Evolutionary conservation across 2,329 filamentous ascomycete genomes (phyloP).

Genomic region (Botryosphaeria agaves): DNA sequence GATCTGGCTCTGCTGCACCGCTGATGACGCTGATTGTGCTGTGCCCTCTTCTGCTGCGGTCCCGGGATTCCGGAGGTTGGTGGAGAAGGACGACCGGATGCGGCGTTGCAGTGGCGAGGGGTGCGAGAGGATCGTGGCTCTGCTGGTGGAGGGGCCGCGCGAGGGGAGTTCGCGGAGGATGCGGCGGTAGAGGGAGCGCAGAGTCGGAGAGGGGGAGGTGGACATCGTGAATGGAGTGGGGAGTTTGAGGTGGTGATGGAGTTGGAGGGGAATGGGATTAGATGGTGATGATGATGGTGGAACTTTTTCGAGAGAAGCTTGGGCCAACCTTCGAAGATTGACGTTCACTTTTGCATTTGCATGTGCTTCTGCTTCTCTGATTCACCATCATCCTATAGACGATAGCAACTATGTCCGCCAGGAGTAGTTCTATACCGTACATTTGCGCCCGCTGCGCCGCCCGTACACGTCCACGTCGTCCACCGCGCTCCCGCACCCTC

Average conservation of each 20-base stretch:
- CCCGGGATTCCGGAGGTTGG: slow-evolving; percentile 9
- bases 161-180: slow-evolving; percentile 80
- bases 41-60: slow-evolving; percentile 17
- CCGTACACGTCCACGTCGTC: not conserved
- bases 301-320: too few species aligned
- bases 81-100: slow-evolving; percentile 46
- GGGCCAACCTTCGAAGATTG: too few species aligned
- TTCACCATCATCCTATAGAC: too few species aligned
- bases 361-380: too few species aligned
- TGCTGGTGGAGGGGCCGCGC: slow-evolving; percentile 38
- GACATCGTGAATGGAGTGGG: slow-evolving; percentile 13
- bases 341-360: too few species aligned
- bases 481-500: slow-evolving; percentile 1
- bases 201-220: slow-evolving; percentile 26
- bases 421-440: too few species aligned
- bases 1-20: too few species aligned
- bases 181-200: slow-evolving; percentile 71
- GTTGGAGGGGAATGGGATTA: slow-evolving; percentile 1
- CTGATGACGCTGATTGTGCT: slow-evolving; percentile 7
- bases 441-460: slow-evolving; percentile 7
- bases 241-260: not conserved
- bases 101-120: slow-evolving; percentile 54
- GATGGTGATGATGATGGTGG: not conserved
- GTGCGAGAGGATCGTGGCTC: slow-evolving; percentile 26
- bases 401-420: too few species aligned